phyloP scores from a whole-genome alignment of 306 rosid species.

The Dryas alaskensis region DNA sequence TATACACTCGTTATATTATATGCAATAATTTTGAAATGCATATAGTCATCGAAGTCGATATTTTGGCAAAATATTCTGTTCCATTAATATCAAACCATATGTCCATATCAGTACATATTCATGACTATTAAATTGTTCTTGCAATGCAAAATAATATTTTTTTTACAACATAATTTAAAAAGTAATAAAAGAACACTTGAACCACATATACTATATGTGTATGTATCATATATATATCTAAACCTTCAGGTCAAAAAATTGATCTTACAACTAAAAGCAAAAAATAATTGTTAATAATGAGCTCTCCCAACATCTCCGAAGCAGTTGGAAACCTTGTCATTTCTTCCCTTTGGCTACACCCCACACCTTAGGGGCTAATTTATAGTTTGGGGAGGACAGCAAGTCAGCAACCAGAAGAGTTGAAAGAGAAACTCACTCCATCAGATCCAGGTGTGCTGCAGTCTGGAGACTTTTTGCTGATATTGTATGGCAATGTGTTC shows the following conservation, averaged over 20 bases:
- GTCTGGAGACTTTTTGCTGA: conserved; percentile 52
- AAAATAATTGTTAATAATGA: neutral
- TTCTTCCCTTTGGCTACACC: neutral
- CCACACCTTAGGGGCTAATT: conserved; percentile 28
- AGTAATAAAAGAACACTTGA: neutral
- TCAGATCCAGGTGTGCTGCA: conserved; percentile 46
- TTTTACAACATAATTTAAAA: conserved; percentile 35
- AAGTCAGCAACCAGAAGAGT: conserved; percentile 34
- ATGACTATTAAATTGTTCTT: conserved; percentile 8
- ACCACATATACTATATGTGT: conserved; percentile 17
- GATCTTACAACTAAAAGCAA: conserved; percentile 38
- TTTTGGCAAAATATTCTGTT: neutral
- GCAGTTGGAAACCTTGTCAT: conserved; percentile 2
- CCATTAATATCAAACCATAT: neutral
- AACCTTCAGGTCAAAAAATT: conserved; percentile 41
- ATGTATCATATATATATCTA: conserved; percentile 35
- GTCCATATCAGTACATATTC: conserved; percentile 12
- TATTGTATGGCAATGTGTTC: conserved; percentile 52
- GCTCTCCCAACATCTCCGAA: neutral
- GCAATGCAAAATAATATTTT: conserved; percentile 28
- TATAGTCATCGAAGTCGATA: too few relatives aligned
- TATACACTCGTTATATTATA: too few relatives aligned
- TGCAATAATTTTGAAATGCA: too few relatives aligned
- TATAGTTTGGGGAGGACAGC: conserved; percentile 33
- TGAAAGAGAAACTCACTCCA: conserved; percentile 37